These are phyloP conservation scores for Nephelium lappaceum DNA, from an alignment of 345 rosid species.

Conservation along the genomic window DNA sequence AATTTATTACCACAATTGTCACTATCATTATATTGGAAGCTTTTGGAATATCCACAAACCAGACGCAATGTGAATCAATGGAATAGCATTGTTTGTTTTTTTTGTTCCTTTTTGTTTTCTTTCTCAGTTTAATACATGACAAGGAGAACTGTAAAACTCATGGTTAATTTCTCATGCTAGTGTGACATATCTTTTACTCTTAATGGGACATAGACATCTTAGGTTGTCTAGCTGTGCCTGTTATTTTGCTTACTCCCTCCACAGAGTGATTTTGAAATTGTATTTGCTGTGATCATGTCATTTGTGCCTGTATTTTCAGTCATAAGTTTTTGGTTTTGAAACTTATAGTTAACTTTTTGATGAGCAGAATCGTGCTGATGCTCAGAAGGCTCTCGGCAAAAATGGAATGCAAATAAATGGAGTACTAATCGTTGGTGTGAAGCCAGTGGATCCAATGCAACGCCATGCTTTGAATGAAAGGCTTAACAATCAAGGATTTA, in stretches of 20 bases:
- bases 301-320: slow-evolving; percentile 7
- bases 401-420: slow-evolving; percentile 85
- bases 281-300: background rate
- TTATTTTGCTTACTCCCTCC: background rate
- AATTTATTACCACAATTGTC: background rate
- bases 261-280: background rate
- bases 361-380: slow-evolving; percentile 79
- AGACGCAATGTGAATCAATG: background rate
- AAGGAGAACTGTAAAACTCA: background rate
- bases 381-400: slow-evolving; percentile 89
- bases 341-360: slow-evolving; percentile 8
- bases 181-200: background rate
- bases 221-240: background rate
- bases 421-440: slow-evolving; percentile 83
- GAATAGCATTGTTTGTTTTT: background rate
- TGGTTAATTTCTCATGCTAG: background rate
- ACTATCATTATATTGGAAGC: background rate
- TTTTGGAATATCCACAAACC: background rate
- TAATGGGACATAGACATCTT: background rate
- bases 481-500: slow-evolving; percentile 77
- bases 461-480: slow-evolving; percentile 72
- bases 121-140: background rate
- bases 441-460: slow-evolving; percentile 85
- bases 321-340: background rate
- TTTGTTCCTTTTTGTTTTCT: background rate